These are phyloP conservation scores for Suhomyces chickasaworum DNA, from an alignment of 1,139 yeast genomes.

Conservation along the genomic window DNA sequence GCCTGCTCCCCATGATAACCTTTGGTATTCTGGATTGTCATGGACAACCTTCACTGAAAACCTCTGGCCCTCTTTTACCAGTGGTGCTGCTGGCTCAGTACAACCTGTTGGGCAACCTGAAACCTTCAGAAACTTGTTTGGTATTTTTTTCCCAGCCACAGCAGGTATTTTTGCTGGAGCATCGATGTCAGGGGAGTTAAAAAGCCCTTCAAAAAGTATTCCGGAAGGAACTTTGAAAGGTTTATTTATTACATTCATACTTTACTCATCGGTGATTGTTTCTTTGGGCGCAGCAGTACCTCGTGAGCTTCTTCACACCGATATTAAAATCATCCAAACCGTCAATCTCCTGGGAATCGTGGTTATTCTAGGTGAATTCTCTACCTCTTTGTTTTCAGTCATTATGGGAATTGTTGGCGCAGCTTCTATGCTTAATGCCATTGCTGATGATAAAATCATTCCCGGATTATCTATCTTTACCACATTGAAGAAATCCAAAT, in stretches of 20 bases:
- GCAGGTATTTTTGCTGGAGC: conserved; percentile 99
- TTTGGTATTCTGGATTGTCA: conserved; percentile 71
- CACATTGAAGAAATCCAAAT: conserved; percentile 39
- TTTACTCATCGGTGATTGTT: conserved; percentile 74
- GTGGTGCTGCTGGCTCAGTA: conserved; percentile 90
- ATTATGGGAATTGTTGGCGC: conserved; percentile 96
- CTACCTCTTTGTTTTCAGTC: conserved; percentile 88
- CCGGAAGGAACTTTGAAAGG: conserved; percentile 92
- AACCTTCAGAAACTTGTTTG: conserved; percentile 82
- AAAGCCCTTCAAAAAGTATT: conserved; percentile 81
- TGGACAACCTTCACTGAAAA: conserved; percentile 67
- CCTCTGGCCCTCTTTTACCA: conserved; percentile 75
- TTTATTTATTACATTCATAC: conserved; percentile 66
- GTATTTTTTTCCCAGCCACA: conserved; percentile 95
- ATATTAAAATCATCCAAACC: conserved; percentile 82
- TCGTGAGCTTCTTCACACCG: conserved; percentile 69
- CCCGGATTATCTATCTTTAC: conserved; percentile 73
- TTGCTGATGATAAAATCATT: conserved; percentile 80
- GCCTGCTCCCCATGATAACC: conserved; percentile 46
- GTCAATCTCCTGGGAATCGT: conserved; percentile 70
- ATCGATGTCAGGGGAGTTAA: conserved; percentile 94
- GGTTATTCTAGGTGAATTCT: conserved; percentile 82
- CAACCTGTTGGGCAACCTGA: conserved; percentile 56
- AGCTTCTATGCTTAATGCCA: conserved; percentile 85
- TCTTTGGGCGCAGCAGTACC: conserved; percentile 82